Percentiles rank a stretch among this genome's conserved stretches.
These are phyloP conservation scores for Pleurozium schreberi DNA, from an alignment of 225 moss, liverwort and hornwort genomes.

Conservation along the genomic window DNA sequence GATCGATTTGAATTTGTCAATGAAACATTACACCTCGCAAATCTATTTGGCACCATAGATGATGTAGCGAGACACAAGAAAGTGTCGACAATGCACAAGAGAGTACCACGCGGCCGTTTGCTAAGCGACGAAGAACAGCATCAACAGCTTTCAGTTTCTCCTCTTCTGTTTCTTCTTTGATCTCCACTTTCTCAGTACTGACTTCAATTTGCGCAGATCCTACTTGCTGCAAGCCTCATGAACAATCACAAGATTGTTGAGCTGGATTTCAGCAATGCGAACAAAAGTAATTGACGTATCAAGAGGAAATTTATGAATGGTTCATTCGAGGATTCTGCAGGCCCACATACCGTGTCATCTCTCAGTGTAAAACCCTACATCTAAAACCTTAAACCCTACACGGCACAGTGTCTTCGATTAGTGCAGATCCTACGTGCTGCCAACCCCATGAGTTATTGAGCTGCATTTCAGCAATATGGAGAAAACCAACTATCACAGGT, in stretches of 20 bases:
- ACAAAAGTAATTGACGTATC: background rate
- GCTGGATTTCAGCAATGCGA: background rate
- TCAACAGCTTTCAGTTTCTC: conserved; percentile 58
- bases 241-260: background rate
- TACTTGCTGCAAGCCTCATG: conserved; percentile 25
- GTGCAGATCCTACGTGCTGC: conserved; percentile 33
- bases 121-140: conserved; percentile 65
- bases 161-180: conserved; percentile 50
- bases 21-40: background rate
- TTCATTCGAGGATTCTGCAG: background rate
- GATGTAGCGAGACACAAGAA: background rate
- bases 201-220: conserved; percentile 49
- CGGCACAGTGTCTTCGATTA: conserved; percentile 15
- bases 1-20: background rate
- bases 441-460: background rate
- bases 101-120: conserved; percentile 76
- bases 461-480: background rate
- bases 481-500: background rate
- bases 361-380: background rate
- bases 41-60: background rate
- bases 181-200: conserved; percentile 24
- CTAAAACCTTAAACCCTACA: background rate
- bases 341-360: background rate
- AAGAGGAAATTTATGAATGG: background rate
- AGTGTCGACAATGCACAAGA: background rate